Evolutionary conservation across 192 early-diverging fungal genomes (phyloP), one percentile per base, ranked within the genome.

Genomic region (Coemansia sp.): DNA sequence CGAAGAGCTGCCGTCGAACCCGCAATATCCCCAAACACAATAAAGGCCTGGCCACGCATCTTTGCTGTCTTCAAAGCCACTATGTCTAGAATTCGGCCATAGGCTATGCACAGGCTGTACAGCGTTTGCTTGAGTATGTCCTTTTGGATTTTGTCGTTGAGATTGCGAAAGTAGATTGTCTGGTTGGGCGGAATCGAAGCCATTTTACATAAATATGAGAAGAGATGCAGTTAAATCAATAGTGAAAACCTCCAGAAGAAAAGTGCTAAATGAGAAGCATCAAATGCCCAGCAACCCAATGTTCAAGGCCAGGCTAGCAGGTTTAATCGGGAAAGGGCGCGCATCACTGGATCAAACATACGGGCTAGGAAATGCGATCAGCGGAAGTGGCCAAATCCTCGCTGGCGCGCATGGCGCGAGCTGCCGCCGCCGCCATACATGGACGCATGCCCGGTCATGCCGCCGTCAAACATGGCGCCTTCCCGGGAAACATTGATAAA

Each of bases 1-100:
- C 94, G 80, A 49, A 95, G 60, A 5, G 97, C 94, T 0, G 87
- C 76, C 27, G 93, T 94, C 3, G 97, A 90, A 14, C 81, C 69
- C 5, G 89, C 65, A n/a, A 94, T 85, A 53, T 95, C 88, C 26
- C 77, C 70, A 57, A 94, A 96, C 13, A 87, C 94, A 18, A 99
- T 68, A 66, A 92, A 95, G 0, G 97, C 97, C 74, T 99, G 97
- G 14, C 93, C 94, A 25, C 94, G 89, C 82, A 91, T 87, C 39
- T 85, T 87, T 23, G 67, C 56, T 7, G 88, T 94, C 59, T 89
- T 88, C 40, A 82, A 63, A 11, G 92, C 90, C 8, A 92, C 90
- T 17, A 99, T 85, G 65, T 92, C 92, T 17, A 95, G 58, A 23
- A 99, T 80, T 42, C 81, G 76, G 10, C 94, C 97, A 62, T 92